Evolutionary conservation across 2,329 filamentous ascomycete species (phyloP).

Genomic region (Talaromyces sp.): DNA sequence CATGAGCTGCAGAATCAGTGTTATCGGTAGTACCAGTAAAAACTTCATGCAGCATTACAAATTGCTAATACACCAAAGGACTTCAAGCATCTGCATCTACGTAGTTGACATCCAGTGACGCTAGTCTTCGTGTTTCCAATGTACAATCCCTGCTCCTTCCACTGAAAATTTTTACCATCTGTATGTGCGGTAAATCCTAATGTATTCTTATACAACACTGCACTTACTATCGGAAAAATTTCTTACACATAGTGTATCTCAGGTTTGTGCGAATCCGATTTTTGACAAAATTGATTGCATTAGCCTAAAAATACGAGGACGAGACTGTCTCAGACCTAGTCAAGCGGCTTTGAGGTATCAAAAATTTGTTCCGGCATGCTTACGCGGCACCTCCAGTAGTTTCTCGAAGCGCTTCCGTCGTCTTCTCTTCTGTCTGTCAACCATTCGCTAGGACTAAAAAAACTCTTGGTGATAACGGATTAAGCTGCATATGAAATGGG

Average conservation of each 20-base stretch:
- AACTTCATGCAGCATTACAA: not conserved
- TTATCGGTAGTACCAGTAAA: not conserved
- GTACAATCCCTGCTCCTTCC: not conserved
- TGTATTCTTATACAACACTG: not conserved
- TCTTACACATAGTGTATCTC: not conserved
- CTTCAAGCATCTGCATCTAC: not conserved
- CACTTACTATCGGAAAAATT: not conserved
- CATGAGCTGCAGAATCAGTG: not conserved
- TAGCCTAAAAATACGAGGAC: not conserved
- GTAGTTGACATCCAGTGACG: not conserved
- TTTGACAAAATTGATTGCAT: not conserved
- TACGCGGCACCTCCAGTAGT: not conserved
- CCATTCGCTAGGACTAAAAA: not conserved
- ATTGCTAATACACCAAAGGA: not conserved
- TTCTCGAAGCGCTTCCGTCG: not conserved
- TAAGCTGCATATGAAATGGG: not conserved
- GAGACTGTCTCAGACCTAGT: not conserved
- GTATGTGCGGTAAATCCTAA: not conserved
- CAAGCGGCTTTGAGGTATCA: not conserved
- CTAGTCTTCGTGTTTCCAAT: not conserved
- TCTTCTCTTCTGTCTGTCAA: not conserved
- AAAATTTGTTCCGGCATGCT: not conserved
- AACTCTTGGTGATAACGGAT: not conserved
- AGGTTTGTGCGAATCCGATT: not conserved
- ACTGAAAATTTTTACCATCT: not conserved